Evolutionary conservation across 306 rosid species (phyloP), one percentile per base, ranked within the genome.

Genomic region (Ziziphus jujuba): DNA sequence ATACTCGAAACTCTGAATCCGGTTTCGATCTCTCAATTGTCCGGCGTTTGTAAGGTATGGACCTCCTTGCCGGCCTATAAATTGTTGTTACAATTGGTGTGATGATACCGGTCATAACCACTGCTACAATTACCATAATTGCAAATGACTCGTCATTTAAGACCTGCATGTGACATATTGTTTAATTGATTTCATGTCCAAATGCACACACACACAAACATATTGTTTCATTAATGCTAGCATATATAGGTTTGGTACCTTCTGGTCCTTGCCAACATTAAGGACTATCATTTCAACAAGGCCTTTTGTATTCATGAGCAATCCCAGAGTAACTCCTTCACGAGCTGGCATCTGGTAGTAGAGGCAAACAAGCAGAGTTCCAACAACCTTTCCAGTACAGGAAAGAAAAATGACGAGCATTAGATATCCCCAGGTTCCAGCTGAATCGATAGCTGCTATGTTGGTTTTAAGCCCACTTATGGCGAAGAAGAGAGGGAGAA

Each of bases 271-370:
- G 19, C 97, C 99, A 19, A 93, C 95, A 38, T 93, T 93, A 34
- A 93, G 91, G 60, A 93, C 88, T 13, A 93, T 83, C 75, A 93
- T 82, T 71, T 93, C 99, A 13, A 93, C 74, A 5, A 93, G 96
- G 72, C 99, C 99, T 72, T 93, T 93, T 23, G 97, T 83, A 84
- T 93, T 93, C 99, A 93, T 88, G 65, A 93, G 96, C 63, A 93
- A 60, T 45, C 97, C 99, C 13, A 90, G 87, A n/a, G 95, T 70
- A 35, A 77, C 48, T 0, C 92, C 97, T 72, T 93, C 99, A 0
- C 78, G 85, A 7, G 84, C 2, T 0, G 95, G 78, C 91, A 93
- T 88, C 47, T 72, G 76, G 61, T 88, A 90, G 55, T 79, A 82
- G 44, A 80, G 5, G 58, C 82, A 79, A 48, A 85, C 84, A 4